Percentiles rank a stretch among this genome's conserved stretches.
Evolutionary conservation across 768 basidiomycete species (phyloP).

Genomic region (Lactarius psammicola): DNA sequence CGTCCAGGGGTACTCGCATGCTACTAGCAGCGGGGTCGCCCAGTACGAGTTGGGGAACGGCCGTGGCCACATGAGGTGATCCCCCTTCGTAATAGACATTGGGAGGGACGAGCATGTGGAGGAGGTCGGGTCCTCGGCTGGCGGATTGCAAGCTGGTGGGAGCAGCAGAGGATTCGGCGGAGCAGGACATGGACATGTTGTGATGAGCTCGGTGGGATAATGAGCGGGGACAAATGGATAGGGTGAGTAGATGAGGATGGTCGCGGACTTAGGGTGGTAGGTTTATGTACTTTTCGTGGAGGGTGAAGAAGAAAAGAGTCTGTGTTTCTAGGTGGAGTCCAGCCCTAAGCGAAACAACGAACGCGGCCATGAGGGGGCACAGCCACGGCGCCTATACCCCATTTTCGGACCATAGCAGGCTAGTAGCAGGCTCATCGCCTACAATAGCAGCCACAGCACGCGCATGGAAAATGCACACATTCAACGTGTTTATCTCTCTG

Average conservation of each 20-base stretch:
- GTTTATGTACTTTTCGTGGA: conserved; percentile 12
- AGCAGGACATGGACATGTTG: background rate
- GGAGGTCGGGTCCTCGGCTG: background rate
- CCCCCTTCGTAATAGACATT: background rate
- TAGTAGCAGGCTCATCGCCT: no score
- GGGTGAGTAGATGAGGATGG: background rate
- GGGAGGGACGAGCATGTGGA: conserved; percentile 7
- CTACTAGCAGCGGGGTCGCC: conserved; percentile 69
- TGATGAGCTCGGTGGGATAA: background rate
- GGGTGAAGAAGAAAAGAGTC: background rate
- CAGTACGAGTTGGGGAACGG: conserved; percentile 87
- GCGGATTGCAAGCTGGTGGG: background rate
- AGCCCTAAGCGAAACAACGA: conserved; percentile 2
- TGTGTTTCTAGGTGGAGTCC: conserved; percentile 1
- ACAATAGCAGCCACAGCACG: background rate
- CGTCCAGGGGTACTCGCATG: conserved; percentile 81
- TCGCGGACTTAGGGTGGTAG: background rate
- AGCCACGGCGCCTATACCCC: background rate
- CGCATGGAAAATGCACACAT: background rate
- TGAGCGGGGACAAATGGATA: background rate
- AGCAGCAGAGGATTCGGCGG: conserved; percentile 10
- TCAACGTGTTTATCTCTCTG: background rate
- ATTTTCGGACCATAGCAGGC: background rate
- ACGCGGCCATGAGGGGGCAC: background rate
- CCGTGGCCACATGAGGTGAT: conserved; percentile 37